Base-by-base conservation (phyloP, 139 green algal genomes). In the Yamagishiella unicocca region DNA sequence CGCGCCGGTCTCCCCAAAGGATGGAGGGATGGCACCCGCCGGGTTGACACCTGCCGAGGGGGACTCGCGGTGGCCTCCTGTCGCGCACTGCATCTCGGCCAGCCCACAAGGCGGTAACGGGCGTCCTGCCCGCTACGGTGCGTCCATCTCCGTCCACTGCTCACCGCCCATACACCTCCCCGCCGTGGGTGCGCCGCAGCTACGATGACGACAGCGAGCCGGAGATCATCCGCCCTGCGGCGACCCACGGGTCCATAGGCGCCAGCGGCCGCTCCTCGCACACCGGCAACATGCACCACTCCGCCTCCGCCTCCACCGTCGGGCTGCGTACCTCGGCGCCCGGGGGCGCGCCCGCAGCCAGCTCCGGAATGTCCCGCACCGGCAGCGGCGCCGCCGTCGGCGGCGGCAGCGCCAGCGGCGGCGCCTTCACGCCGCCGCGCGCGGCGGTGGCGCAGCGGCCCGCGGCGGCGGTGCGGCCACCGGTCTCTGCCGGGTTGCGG, bases 121-220 rank as follows among this genome's bases (percentile, higher is more conserved):
- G n/a, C n/a, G n/a, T n/a, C n/a, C n/a, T n/a, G n/a, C n/a, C n/a
- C n/a, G n/a, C n/a, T n/a, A n/a, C n/a, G n/a, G n/a, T n/a, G n/a
- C n/a, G n/a, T n/a, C 50, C 50, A 12, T 58, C 17, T 12, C 50
- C 50, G 12, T 58, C 50, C 50, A 25, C 14, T 58, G 12, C 50
- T 58, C 50, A 58, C 14, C 17, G 12, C 50, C 50, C 50, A 58
- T 12, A 25, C 50, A n/a, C 50, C 50, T 58, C 50, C 50, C 50
- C 50, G 14, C 50, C 50, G 14, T 58, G 50, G 14, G 50, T 76
- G 35, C 2, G 21, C 67, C 3, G 38, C 70, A 82, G 74, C 74
- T 29, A 33, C 29, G n/a, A 68, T 9, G 61, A 84, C 19, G 77
- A 73, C 14, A 43, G 40, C 10, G 77, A 84, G 55, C 54, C 77